phyloP scores from a whole-genome alignment of 2,329 filamentous ascomycete species.

The Chaetomium globosum region DNA sequence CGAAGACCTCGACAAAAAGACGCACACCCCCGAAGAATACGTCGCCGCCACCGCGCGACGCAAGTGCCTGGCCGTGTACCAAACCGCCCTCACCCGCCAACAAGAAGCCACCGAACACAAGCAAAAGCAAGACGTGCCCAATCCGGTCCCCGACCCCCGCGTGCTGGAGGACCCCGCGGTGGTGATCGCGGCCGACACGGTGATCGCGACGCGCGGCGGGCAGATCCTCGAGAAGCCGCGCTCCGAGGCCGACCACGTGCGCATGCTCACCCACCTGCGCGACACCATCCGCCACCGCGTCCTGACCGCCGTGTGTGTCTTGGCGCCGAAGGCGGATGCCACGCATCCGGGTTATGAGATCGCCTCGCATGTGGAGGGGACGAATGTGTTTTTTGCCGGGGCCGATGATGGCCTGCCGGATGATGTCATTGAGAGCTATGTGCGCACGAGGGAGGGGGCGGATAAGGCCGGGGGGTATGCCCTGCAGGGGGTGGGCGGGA shows the following conservation, averaged over 20 bases:
- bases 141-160: slow-evolving; percentile 37
- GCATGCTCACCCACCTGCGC: slow-evolving; percentile 79
- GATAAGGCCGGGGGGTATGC: slow-evolving; percentile 98
- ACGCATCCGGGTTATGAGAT: slow-evolving; percentile 83
- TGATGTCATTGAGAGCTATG: slow-evolving; percentile 78
- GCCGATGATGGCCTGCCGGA: slow-evolving; percentile 64
- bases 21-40: slow-evolving; percentile 82
- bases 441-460: slow-evolving; percentile 83
- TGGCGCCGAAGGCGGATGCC: slow-evolving; percentile 80
- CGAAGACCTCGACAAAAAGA: slow-evolving; percentile 79
- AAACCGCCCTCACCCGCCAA: slow-evolving; percentile 49
- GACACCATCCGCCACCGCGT: slow-evolving; percentile 79
- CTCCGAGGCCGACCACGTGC: slow-evolving; percentile 76
- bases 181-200: slow-evolving; percentile 87
- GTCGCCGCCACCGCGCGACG: slow-evolving; percentile 81
- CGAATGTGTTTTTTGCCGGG: slow-evolving; percentile 80
- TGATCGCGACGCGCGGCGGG: slow-evolving; percentile 77
- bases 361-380: slow-evolving; percentile 84
- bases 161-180: slow-evolving; percentile 69
- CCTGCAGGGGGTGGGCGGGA: slow-evolving; percentile 82
- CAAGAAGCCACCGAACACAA: slow-evolving; percentile 33
- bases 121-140: slow-evolving; percentile 40
- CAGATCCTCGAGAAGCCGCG: slow-evolving; percentile 89
- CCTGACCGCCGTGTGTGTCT: slow-evolving; percentile 80
- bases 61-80: slow-evolving; percentile 77